Evolutionary conservation across 805 yeast species (phyloP).

Genomic region (Monosporozyma unispora): DNA sequence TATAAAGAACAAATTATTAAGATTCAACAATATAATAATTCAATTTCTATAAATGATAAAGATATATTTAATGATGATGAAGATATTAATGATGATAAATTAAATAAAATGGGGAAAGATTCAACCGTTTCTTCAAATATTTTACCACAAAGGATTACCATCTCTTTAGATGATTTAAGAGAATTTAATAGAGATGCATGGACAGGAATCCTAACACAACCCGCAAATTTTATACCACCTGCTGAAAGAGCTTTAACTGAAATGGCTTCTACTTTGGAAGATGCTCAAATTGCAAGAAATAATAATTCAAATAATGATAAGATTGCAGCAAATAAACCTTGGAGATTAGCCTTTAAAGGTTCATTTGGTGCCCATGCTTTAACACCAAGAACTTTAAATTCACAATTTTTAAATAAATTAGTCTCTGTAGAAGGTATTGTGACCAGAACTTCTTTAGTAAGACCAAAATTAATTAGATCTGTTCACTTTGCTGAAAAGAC

Average conservation of each 20-base stretch:
- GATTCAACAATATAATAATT: background rate
- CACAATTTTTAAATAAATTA: constrained; percentile 68
- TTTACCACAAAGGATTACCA: constrained; percentile 43
- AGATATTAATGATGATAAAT: constrained; percentile 9
- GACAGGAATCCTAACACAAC: constrained; percentile 61
- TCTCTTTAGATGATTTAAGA: constrained; percentile 80
- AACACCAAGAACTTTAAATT: constrained; percentile 78
- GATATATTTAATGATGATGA: constrained; percentile 8
- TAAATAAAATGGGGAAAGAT: constrained; percentile 4
- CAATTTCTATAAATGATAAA: background rate
- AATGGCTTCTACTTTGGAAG: constrained; percentile 55
- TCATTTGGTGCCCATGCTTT: constrained; percentile 84
- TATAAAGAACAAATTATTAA: constrained; percentile 43
- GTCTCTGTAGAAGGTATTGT: constrained; percentile 92
- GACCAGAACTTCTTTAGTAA: constrained; percentile 82
- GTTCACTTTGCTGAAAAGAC: constrained; percentile 88
- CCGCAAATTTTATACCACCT: constrained; percentile 83
- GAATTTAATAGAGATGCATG: constrained; percentile 75
- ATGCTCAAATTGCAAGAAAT: constrained; percentile 10
- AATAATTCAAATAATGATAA: constrained; percentile 36
- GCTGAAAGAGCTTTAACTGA: constrained; percentile 81
- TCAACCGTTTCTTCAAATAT: constrained; percentile 6
- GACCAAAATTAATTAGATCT: constrained; percentile 85
- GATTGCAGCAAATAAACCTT: constrained; percentile 41
- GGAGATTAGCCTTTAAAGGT: constrained; percentile 74